Evolutionary conservation across 495 filamentous ascomycete genomes (phyloP), one percentile per base, ranked within the genome.

Genomic region (Lasiosphaeria hispida): DNA sequence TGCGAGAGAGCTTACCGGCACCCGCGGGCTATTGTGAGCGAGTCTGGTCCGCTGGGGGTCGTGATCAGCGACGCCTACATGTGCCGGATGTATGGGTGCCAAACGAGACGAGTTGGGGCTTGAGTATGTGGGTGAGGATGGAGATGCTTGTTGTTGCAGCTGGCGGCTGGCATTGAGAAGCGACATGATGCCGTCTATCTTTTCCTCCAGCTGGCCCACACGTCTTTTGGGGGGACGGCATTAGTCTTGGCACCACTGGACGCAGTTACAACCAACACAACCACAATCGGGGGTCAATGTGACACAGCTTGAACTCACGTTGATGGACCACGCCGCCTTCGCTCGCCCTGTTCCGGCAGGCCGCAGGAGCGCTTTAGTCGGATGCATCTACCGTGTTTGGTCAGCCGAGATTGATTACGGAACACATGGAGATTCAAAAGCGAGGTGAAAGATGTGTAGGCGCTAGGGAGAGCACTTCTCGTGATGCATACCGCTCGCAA

Each of bases 161-260:
- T 64, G 58, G 14, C 61, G 58, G 30, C 53, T 55, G 33, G 68
- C 62, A 10, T 61, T 60, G 34, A 71, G 54, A 4, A 71, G 57
- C 1, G 63, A 64, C 44, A 71, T 60, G 38, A 71, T 59, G 23
- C 68, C 64, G 42, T 71, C 68, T n/a, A 71, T 58, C 62, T 69
- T 71, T 33, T 67, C 51, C 42, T 71, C 68, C 3, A 71, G 60
- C 18, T 69, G 58, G 38, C 63, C 66, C 7, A 69, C 63, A 7
- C 66, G 66, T 5, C 66, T 69, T 35, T 10, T 30, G 23, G 23
- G 23, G 23, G 23, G 2, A 30, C 23, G 23, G 23, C 5, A 30
- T 30, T 30, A 30, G 23, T 30, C 23, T 30, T 30, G 23, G 15
- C n/a, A 6, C 2, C 18, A 13, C 35, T 14, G 35, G 41, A 36